A percentile compares a stretch with the other conserved stretches of the same genome.
These are phyloP conservation scores for Gaertneriomyces sp. DNA, from an alignment of 192 early-diverging fungal species.

Conservation along the genomic window DNA sequence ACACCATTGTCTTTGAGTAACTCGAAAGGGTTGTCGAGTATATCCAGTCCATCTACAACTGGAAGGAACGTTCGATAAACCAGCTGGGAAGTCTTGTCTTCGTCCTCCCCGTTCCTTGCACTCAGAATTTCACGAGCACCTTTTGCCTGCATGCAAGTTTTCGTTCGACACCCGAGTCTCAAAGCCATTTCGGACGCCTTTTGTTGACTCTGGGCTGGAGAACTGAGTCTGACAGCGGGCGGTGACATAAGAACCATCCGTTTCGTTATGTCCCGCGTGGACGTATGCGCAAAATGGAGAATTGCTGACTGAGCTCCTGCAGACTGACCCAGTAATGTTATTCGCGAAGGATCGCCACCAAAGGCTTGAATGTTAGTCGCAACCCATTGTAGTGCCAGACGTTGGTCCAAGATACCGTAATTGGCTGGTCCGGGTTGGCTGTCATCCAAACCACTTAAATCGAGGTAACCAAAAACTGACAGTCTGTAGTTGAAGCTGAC, in stretches of 20 bases:
- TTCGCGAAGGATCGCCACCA: constrained; percentile 53
- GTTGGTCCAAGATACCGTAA: constrained; percentile 40
- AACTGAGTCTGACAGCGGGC: constrained; percentile 13
- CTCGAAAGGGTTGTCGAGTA: constrained; percentile 22
- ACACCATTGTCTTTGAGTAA: not conserved
- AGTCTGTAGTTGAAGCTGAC: constrained; percentile 49
- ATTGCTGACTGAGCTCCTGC: constrained; percentile 49
- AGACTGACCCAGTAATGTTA: constrained; percentile 60
- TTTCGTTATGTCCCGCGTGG: not conserved
- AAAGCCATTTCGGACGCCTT: not conserved
- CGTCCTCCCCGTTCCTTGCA: constrained; percentile 1
- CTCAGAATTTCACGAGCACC: constrained; percentile 13
- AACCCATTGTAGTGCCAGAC: constrained; percentile 55
- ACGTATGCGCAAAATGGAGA: constrained; percentile 23
- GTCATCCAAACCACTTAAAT: constrained; percentile 7
- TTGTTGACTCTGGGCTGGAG: not conserved
- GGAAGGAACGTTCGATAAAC: constrained; percentile 12
- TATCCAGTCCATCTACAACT: constrained; percentile 22
- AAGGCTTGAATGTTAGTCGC: constrained; percentile 59
- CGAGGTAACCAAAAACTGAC: constrained; percentile 38
- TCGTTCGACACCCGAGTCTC: not conserved
- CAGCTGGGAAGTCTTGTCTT: constrained; percentile 1
- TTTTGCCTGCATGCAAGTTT: constrained; percentile 12
- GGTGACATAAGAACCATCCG: constrained; percentile 30
- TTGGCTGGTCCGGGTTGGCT: constrained; percentile 15